Evolutionary conservation across 1,139 yeast species (phyloP), one percentile per base, ranked within the genome.

Genomic region (Taphrina confusa): DNA sequence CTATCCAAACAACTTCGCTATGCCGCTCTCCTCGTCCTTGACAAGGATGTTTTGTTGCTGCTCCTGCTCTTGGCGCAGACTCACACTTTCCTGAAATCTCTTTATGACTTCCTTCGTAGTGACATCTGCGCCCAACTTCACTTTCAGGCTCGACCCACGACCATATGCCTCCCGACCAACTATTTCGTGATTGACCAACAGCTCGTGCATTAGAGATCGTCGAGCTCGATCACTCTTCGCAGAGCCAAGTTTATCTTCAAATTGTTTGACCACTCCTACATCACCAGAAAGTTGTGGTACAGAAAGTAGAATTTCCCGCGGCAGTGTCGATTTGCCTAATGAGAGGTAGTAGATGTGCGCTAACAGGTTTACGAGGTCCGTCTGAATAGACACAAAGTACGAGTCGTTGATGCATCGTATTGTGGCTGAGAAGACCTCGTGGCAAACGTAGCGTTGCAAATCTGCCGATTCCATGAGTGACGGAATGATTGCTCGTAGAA

Each of bases 101-200:
- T 37, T 46, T 39, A 56, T 56, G 36, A 56, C 44, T 33, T 56
- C 60, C 44, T 56, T 56, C n/a, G 54, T 56, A 3, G 54, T 36
- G 23, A 46, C 54, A 20, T 56, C 54, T 11, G 60, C 60, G 22
- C 60, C 54, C 14, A 46, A 27, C n/a, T 27, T 27, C 5, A 46
- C 47, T n/a, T 33, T 31, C 47, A 12, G 20, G 8, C 36, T 28
- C 14, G 58, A 16, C 8, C 58, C 51, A 5, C 58, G 44, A 28
- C 60, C 60, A 16, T 56, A 47, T n/a, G 42, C 60, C 46, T 47
- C 60, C n/a, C 47, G 28, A 4, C 54, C 60, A 9, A 56, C 60
- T 30, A 46, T 39, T 16, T 46, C 54, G 47, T 46, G 54, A 18
- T 37, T 39, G 54, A 37, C 51, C 23, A 56, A 39, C 6, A 56